These are phyloP conservation scores for Colletotrichum karsti DNA, from an alignment of 2,329 filamentous ascomycete species.

Conservation along the genomic window DNA sequence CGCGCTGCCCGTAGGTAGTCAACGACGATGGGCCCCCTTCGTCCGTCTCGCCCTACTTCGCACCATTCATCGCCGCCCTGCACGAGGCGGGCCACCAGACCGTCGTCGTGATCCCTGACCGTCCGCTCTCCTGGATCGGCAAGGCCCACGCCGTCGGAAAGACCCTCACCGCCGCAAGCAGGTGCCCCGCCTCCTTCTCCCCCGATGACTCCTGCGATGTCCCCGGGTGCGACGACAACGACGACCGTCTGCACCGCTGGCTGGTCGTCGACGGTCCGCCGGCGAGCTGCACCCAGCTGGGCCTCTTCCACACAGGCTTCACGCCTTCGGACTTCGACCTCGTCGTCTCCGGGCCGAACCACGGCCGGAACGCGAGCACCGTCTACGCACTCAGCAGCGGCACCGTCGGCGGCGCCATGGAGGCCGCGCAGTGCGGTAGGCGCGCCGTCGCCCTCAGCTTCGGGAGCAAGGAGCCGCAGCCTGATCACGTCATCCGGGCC, in stretches of 20 bases:
- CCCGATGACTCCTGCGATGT: conserved; percentile 3
- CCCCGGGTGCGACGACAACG: conserved; percentile 49
- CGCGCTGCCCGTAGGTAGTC: conserved; percentile 36
- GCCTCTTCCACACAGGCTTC: conserved; percentile 59
- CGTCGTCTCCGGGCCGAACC: conserved; percentile 68
- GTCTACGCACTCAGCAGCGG: conserved; percentile 66
- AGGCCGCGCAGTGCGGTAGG: conserved; percentile 63
- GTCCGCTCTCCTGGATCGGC: conserved; percentile 79
- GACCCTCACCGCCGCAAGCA: conserved; percentile 52
- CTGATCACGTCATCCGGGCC: conserved; percentile 70
- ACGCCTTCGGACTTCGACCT: conserved; percentile 54
- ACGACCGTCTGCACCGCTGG: conserved; percentile 59
- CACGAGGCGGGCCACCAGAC: conserved; percentile 70
- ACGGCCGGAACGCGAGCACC: conserved; percentile 68
- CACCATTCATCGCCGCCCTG: conserved; percentile 61
- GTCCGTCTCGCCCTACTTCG: conserved; percentile 67
- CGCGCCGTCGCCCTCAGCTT: conserved; percentile 73
- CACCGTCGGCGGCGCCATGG: conserved; percentile 66
- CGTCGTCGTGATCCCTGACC: conserved; percentile 74
- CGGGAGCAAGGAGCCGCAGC: conserved; percentile 74
- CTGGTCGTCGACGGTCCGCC: conserved; percentile 67
- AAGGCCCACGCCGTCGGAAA: conserved; percentile 79
- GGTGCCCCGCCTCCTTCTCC: conserved; percentile 21
- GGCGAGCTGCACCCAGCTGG: conserved; percentile 67
- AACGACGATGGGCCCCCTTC: conserved; percentile 70